Percentiles rank a stretch among this genome's conserved stretches.
Evolutionary conservation across 306 rosid species (phyloP).

Genomic region (Vachellia pachyceras): DNA sequence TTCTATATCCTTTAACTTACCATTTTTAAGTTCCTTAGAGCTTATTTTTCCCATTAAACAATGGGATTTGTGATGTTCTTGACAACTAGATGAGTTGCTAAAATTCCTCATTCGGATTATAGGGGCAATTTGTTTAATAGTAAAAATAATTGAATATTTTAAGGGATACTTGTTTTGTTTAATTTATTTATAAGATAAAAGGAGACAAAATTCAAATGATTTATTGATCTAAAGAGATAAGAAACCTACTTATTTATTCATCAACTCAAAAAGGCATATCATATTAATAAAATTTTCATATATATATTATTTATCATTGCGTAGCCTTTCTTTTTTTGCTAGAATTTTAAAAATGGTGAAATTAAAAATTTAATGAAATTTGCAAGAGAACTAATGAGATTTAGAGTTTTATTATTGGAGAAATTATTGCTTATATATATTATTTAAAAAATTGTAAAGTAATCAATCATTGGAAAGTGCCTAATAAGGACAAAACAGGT

Average conservation of each 20-base stretch:
- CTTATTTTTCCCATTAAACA: too few species aligned
- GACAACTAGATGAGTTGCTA: background rate
- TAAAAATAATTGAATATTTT: background rate
- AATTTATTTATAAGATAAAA: background rate
- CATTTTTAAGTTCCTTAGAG: too few species aligned
- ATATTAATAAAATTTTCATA: too few species aligned
- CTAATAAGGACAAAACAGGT: background rate
- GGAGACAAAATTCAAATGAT: background rate
- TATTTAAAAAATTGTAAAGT: background rate
- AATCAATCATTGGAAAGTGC: background rate
- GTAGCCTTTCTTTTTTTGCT: too few species aligned
- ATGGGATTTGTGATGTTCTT: background rate
- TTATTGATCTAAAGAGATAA: background rate
- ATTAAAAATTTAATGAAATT: too few species aligned
- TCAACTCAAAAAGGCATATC: background rate
- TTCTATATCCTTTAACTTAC: too few species aligned
- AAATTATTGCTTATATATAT: constrained; percentile 3
- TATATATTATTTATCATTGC: too few species aligned
- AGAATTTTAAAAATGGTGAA: too few species aligned
- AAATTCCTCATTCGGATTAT: background rate
- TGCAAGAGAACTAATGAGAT: too few species aligned
- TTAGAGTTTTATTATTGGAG: background rate
- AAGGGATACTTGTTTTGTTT: background rate
- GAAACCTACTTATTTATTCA: background rate
- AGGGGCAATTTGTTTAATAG: background rate